Evolutionary conservation across 805 yeast genomes (phyloP).

Genomic region (Schizosaccharomyces japonicus): DNA sequence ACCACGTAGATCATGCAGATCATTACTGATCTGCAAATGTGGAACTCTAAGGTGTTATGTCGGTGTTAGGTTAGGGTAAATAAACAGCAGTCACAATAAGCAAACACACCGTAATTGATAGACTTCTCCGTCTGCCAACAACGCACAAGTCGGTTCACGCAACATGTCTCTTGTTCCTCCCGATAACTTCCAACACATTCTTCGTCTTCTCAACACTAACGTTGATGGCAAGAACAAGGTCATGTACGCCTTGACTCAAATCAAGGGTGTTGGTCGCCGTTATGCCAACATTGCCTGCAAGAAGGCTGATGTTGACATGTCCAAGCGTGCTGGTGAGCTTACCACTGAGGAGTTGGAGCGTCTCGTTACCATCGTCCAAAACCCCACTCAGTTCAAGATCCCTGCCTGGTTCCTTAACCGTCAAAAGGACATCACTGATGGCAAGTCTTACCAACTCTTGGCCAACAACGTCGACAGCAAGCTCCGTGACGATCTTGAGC

Average conservation of each 20-base stretch:
- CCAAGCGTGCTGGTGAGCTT: conserved; percentile 99
- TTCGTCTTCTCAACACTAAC: conserved; percentile 99
- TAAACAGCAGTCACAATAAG: no score
- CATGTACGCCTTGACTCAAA: conserved; percentile 99
- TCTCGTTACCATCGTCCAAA: conserved; percentile 98
- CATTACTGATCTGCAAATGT: no score
- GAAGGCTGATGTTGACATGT: conserved; percentile 97
- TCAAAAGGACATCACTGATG: conserved; percentile 94
- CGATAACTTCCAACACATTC: conserved; percentile 99
- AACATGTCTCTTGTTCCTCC: no score
- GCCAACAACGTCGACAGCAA: conserved; percentile 98
- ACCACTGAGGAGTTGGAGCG: conserved; percentile 99
- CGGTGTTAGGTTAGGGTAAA: no score
- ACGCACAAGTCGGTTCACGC: no score
- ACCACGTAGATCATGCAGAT: no score
- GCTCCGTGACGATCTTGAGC: conserved; percentile 98
- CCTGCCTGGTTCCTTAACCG: conserved; percentile 99
- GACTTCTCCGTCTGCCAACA: no score
- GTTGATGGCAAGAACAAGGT: conserved; percentile 99
- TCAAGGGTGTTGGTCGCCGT: conserved; percentile 99
- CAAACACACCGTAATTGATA: no score
- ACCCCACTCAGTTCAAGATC: conserved; percentile 97
- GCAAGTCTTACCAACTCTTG: conserved; percentile 96
- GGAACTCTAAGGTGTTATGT: no score
- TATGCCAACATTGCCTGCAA: conserved; percentile 99